Evolutionary conservation across 169 alveolate species (phyloP).

Genomic region (Plasmodium inui): DNA sequence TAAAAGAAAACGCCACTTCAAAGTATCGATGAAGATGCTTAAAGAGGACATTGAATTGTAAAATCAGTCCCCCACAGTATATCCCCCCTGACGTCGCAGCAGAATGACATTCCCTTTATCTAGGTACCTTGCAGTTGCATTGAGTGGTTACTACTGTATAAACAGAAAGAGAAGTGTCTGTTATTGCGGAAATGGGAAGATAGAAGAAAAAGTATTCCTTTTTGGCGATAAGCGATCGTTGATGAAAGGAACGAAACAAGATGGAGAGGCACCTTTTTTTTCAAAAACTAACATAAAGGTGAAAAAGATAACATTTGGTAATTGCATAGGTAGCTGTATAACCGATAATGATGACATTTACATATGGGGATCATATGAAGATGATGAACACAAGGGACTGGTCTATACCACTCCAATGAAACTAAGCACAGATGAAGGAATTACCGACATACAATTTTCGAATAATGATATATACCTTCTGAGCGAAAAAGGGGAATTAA

Average conservation of each 20-base stretch:
- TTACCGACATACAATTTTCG: conserved; percentile 61
- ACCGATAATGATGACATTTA: conserved; percentile 66
- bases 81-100: background rate
- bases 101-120: conserved; percentile 9
- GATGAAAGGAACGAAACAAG: conserved; percentile 39
- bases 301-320: conserved; percentile 71
- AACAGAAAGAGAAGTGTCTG: conserved; percentile 4
- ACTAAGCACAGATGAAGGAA: conserved; percentile 11
- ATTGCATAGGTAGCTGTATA: conserved; percentile 68
- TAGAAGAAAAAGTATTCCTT: conserved; percentile 46
- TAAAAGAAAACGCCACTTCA: background rate
- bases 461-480: conserved; percentile 49
- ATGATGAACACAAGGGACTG: conserved; percentile 22
- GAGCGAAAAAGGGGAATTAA: conserved; percentile 65
- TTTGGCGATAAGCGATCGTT: conserved; percentile 70
- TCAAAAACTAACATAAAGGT: conserved; percentile 51
- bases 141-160: conserved; percentile 21
- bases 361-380: conserved; percentile 71
- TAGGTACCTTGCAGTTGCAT: conserved; percentile 14
- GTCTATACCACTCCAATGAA: conserved; percentile 56
- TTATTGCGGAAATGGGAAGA: conserved; percentile 38
- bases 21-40: background rate
- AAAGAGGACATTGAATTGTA: background rate
- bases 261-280: conserved; percentile 67
- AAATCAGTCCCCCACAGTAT: background rate